These are phyloP conservation scores for Globisporangium heterothallicum DNA, from an alignment of 352 stramenopile species.

Conservation along the genomic window DNA sequence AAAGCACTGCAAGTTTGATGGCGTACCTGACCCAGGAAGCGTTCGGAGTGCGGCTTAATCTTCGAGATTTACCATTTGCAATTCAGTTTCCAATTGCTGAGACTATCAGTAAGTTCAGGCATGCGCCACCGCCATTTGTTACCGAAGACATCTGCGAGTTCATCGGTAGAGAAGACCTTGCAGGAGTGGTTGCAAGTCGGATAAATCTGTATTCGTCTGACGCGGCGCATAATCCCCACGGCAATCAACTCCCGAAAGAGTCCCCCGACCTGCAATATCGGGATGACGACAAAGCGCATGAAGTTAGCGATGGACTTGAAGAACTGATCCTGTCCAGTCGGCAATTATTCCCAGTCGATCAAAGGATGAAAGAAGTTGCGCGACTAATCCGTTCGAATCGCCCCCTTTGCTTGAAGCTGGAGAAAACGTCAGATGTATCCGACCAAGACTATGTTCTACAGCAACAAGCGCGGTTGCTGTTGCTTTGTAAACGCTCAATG, in stretches of 20 bases:
- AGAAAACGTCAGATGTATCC: constrained; percentile 56
- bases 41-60: constrained; percentile 25
- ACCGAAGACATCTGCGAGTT: constrained; percentile 50
- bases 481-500: constrained; percentile 93
- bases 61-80: constrained; percentile 55
- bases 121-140: constrained; percentile 50
- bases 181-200: constrained; percentile 10
- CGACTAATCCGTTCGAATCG: constrained; percentile 73
- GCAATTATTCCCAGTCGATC: constrained; percentile 59
- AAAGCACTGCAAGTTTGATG: constrained; percentile 30
- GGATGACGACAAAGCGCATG: constrained; percentile 15
- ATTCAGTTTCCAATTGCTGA: constrained; percentile 56
- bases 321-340: constrained; percentile 50
- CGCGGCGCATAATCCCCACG: not conserved
- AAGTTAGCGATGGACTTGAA: constrained; percentile 58
- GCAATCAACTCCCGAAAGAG: constrained; percentile 1
- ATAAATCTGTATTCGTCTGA: not conserved
- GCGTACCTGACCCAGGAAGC: constrained; percentile 41
- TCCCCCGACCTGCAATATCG: constrained; percentile 7
- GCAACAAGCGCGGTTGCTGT: constrained; percentile 93
- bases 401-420: constrained; percentile 63
- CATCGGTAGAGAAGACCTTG: constrained; percentile 59
- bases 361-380: constrained; percentile 78
- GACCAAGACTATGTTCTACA: constrained; percentile 73
- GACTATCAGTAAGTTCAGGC: constrained; percentile 47